Percentiles rank a stretch among this genome's conserved stretches.
phyloP scores from a whole-genome alignment of 2,329 filamentous ascomycete species.

The Fusarium robinianum region DNA sequence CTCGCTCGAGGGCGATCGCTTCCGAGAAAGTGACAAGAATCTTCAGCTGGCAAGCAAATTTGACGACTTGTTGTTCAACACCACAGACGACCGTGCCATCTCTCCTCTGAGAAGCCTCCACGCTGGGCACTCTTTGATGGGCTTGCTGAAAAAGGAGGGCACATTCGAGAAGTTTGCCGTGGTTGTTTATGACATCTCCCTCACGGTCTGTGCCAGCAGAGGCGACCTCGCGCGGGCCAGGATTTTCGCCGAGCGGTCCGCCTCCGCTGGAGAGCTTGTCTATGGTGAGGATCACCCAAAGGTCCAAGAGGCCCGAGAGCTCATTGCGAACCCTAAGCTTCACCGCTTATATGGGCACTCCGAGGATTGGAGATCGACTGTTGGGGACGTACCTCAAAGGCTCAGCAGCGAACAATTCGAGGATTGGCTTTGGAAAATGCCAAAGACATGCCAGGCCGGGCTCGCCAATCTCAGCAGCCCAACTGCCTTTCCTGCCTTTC shows the following conservation, averaged over 20 bases:
- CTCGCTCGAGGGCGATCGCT: neutral
- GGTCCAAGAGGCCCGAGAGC: neutral
- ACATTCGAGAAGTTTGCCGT: constrained; percentile 35
- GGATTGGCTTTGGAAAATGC: neutral
- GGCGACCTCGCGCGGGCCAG: neutral
- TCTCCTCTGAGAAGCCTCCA: neutral
- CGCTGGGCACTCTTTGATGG: neutral
- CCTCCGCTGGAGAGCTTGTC: neutral
- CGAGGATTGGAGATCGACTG: no score
- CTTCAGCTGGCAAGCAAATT: neutral
- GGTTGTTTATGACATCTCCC: constrained; percentile 41
- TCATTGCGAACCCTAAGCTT: no score
- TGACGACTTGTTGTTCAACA: neutral
- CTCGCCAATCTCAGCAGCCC: neutral
- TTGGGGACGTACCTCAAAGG: no score
- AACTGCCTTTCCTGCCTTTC: neutral
- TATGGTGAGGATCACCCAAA: neutral
- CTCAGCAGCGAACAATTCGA: neutral
- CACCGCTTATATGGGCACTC: no score
- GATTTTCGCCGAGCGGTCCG: neutral
- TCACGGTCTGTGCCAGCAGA: constrained; percentile 22
- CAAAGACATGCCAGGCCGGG: neutral
- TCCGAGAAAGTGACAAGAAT: constrained; percentile 3
- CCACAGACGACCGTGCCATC: neutral
- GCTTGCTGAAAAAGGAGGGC: neutral